These are phyloP conservation scores for Hypoxylon sp. DNA, from an alignment of 2,329 filamentous ascomycete genomes.

Conservation along the genomic window DNA sequence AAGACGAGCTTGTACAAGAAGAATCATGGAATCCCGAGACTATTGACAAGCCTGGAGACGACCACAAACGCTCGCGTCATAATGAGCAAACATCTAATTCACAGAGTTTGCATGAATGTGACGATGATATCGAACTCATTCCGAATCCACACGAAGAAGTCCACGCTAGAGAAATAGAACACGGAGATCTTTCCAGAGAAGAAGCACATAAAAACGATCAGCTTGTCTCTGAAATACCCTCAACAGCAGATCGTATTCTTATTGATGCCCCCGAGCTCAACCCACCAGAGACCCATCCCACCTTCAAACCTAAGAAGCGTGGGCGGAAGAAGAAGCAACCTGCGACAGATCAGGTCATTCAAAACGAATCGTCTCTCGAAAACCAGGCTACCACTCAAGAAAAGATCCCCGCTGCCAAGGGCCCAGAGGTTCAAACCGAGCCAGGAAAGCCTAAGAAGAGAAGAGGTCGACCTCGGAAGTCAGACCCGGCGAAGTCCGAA, in stretches of 20 bases:
- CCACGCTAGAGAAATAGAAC: neutral
- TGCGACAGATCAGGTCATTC: conserved; percentile 20
- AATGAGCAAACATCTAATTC: conserved; percentile 41
- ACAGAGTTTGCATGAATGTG: conserved; percentile 24
- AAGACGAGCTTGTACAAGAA: conserved; percentile 51
- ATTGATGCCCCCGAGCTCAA: conserved; percentile 9
- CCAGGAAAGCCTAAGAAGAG: conserved; percentile 52
- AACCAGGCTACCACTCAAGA: conserved; percentile 11
- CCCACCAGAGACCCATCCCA: conserved; percentile 30
- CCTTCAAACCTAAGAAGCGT: conserved; percentile 50
- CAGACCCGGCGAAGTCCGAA: conserved; percentile 43
- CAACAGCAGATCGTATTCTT: conserved; percentile 20
- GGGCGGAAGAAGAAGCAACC: conserved; percentile 54
- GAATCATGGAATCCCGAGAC: conserved; percentile 37
- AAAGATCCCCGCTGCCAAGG: conserved; percentile 14
- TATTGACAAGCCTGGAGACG: conserved; percentile 34
- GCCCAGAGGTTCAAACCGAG: conserved; percentile 32
- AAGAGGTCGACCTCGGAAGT: conserved; percentile 53
- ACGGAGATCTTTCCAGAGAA: conserved; percentile 12
- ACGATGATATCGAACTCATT: conserved; percentile 31
- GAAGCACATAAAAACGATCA: conserved; percentile 8
- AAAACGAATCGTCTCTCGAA: conserved; percentile 24
- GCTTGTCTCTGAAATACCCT: conserved; percentile 23
- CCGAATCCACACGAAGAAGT: conserved; percentile 24
- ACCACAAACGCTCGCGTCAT: conserved; percentile 43